Base-by-base conservation (phyloP, 78 protist genomes). In the Polysphondylium violaceum region DNA sequence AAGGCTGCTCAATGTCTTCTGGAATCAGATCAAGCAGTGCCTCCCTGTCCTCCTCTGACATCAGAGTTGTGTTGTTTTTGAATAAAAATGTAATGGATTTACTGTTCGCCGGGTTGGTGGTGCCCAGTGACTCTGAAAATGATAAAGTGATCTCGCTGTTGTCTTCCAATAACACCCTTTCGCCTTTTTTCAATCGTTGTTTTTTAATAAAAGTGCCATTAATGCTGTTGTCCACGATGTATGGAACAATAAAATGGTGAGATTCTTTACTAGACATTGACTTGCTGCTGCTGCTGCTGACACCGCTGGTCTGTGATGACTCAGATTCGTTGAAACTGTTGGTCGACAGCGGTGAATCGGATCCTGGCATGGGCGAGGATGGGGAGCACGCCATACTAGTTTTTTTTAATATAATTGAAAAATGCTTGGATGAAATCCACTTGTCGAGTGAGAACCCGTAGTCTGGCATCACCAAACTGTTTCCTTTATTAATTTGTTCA, bases 151-250 rank as follows among this genome's bases (percentile, higher is more conserved):
- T 83, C 40, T 58, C 65, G 16, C 68, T 27, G 16, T 74, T 74
- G 33, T 83, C 91, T 0, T 69, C 56, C 36, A 83, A 69, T 29
- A 68, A 35, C 11, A 59, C 61, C 31, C 35, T 67, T 43, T 83
- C 55, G 0, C 53, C 63, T n/a, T 41, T 53, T 2, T 27, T 44
- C 4, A 83, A 23, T 14, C n/a, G n/a, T 3, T 3, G 19, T 2
- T 41, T 43, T 33, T 59, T 63, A 0, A 83, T 14, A n/a, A 4
- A 50, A 0, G 65, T 58, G 21, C 91, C 91, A 83, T 83, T 83
- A 29, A 72, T 71, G 33, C 91, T 83, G 53, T 68, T 33, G n/a
- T 83, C 91, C 6, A 56, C 55, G 0, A 83, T 31, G 31, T 71
- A 83, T 38, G 68, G 41, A 12, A 78, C 43, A 29, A 78, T 33